Evolutionary conservation across 169 alveolate species (phyloP).

Genomic region (Plasmodium malariae): DNA sequence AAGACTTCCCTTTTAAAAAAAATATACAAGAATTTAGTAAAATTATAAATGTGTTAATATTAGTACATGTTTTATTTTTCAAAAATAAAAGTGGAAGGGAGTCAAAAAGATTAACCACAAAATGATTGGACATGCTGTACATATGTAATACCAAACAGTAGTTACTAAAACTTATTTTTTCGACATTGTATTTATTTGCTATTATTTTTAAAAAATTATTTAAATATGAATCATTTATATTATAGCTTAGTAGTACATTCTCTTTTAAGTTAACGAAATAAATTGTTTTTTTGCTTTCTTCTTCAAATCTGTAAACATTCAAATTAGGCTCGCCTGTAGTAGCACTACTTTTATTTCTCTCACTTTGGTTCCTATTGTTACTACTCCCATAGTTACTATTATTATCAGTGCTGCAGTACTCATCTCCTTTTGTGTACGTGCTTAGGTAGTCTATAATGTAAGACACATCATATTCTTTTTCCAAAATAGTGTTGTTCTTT

Average conservation of each 20-base stretch:
- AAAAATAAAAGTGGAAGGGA: conserved; percentile 37
- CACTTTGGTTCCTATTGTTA: not conserved
- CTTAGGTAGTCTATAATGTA: conserved; percentile 44
- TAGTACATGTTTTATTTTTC: conserved; percentile 44
- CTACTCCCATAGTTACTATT: not conserved
- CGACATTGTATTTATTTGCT: conserved; percentile 43
- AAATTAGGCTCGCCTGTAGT: not conserved
- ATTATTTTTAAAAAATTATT: conserved; percentile 47
- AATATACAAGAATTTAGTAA: conserved; percentile 64
- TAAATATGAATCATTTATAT: conserved; percentile 52
- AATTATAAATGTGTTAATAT: conserved; percentile 45
- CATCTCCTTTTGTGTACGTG: not conserved
- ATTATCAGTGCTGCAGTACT: not conserved
- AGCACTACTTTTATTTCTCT: not conserved
- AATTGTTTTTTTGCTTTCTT: conserved; percentile 9
- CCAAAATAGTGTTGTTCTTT: conserved; percentile 8
- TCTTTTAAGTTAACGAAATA: conserved; percentile 48
- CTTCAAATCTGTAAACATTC: conserved; percentile 16
- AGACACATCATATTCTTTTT: conserved; percentile 55
- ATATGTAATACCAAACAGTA: conserved; percentile 41
- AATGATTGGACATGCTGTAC: conserved; percentile 74
- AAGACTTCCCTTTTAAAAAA: conserved; percentile 64
- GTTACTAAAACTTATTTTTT: conserved; percentile 45
- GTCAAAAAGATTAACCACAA: conserved; percentile 40
- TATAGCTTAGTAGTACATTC: conserved; percentile 28